Evolutionary conservation across 257 asterid species (phyloP).

Genomic region (Salvia splendens): DNA sequence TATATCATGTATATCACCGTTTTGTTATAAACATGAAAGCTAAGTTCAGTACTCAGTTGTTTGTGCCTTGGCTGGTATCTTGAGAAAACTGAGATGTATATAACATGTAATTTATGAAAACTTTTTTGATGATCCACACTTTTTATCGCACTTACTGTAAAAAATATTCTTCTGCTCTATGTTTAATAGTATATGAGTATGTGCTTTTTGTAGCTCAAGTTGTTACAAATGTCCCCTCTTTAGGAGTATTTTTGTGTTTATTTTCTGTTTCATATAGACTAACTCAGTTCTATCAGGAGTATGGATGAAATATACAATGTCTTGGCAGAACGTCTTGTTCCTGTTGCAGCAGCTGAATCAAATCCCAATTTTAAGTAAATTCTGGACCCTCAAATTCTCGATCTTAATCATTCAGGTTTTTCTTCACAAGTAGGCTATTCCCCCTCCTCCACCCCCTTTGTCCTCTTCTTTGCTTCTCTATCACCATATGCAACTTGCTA

Average conservation of each 20-base stretch:
- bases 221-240: not conserved
- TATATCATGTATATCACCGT: not conserved
- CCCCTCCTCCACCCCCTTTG: not conserved
- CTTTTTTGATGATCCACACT: not conserved
- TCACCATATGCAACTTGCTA: not conserved
- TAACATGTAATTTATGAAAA: slow-evolving; percentile 6
- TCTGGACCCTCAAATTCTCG: not conserved
- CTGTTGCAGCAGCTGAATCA: slow-evolving; percentile 75
- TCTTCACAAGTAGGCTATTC: not conserved
- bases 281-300: slow-evolving; percentile 49
- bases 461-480: not conserved
- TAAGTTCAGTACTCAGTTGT: slow-evolving; percentile 1
- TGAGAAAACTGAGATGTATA: slow-evolving; percentile 3
- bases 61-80: slow-evolving; percentile 7
- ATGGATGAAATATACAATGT: slow-evolving; percentile 76
- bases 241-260: slow-evolving; percentile 27
- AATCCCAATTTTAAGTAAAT: slow-evolving; percentile 72
- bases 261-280: slow-evolving; percentile 8
- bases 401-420: slow-evolving; percentile 3
- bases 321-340: slow-evolving; percentile 82
- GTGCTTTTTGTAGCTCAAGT: not conserved
- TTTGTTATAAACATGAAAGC: not conserved
- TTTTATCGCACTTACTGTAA: not conserved
- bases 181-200: not conserved
- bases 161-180: slow-evolving; percentile 7